Base-by-base conservation (phyloP, 306 rosid genomes). In the Hippophae rhamnoides region DNA sequence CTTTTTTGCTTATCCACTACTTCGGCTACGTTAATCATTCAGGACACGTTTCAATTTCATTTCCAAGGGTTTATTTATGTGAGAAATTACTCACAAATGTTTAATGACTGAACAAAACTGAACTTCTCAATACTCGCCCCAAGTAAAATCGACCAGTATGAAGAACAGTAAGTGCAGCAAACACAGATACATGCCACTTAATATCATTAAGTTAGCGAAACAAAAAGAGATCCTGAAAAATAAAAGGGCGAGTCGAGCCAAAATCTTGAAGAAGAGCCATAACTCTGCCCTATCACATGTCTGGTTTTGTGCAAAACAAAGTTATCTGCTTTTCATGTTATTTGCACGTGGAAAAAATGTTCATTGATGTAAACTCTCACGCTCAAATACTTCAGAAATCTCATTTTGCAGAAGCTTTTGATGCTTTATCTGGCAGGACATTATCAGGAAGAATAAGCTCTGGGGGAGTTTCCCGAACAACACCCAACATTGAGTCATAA, bases 241-340 rank as follows among this genome's bases (percentile, higher is more conserved):
- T 56, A 52, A 67, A 58, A 65, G 63, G 71, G 69, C 58, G 56
- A 55, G 41, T 52, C 52, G 74, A 64, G 66, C 68, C 66, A 65
- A 49, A 41, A 57, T 75, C n/a, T 52, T 41, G 43, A 27, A 63
- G 73, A 65, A 72, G 73, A 67, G 71, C 69, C 74, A 71, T 57
- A 56, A 71, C 65, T 67, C 80, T 78, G 64, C 70, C 67, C 72
- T 75, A 67, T 68, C 56, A 60, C 70, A 58, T 64, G 90, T 75
- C 68, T 60, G 76, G 79, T 66, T 72, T 89, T 89, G 86, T 89
- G 72, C 78, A 82, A 71, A 74, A 64, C 77, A 78, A 79, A 79
- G 67, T 26, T 68, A 74, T 56, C 74, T 74, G 79, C 80, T 80
- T 65, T 71, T 80, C 74, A 62, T 51, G 81, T 76, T 18, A 78